phyloP scores from a whole-genome alignment of 2,329 filamentous ascomycete genomes.

The Blastomyces gilchristii region DNA sequence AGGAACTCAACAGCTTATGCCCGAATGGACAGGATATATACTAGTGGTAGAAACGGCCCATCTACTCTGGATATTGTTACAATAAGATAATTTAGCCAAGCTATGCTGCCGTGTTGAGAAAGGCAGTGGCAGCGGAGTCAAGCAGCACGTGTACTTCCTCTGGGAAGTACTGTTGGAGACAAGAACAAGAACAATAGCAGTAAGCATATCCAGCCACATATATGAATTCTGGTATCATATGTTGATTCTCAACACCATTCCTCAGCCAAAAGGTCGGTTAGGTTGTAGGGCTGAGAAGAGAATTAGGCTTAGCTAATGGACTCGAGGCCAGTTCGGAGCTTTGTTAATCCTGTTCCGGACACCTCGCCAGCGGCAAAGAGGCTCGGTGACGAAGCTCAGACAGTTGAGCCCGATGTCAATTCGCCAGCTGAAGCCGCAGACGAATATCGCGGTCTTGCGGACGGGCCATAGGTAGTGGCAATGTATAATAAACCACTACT shows the following conservation, averaged over 20 bases:
- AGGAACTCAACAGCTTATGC: no score
- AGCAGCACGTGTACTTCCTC: not conserved
- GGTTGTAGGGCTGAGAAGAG: not conserved
- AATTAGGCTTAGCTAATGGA: not conserved
- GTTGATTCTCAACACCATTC: not conserved
- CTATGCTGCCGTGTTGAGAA: no score
- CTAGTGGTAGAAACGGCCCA: no score
- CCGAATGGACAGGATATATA: no score
- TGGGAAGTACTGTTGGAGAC: not conserved
- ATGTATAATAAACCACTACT: constrained; percentile 40
- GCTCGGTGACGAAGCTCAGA: not conserved
- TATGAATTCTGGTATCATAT: not conserved
- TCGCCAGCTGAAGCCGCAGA: not conserved
- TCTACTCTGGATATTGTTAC: no score
- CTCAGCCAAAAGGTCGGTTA: not conserved
- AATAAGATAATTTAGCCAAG: no score
- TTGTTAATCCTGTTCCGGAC: not conserved
- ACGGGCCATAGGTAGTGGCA: constrained; percentile 29
- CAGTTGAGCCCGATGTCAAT: not conserved
- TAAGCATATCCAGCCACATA: not conserved
- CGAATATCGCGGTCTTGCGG: not conserved
- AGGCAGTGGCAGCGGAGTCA: not conserved
- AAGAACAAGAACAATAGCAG: not conserved
- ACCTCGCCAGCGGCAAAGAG: not conserved
- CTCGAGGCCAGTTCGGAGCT: not conserved